Evolutionary conservation across 495 filamentous ascomycete genomes (phyloP).

Genomic region (Cudoniella acicularis): DNA sequence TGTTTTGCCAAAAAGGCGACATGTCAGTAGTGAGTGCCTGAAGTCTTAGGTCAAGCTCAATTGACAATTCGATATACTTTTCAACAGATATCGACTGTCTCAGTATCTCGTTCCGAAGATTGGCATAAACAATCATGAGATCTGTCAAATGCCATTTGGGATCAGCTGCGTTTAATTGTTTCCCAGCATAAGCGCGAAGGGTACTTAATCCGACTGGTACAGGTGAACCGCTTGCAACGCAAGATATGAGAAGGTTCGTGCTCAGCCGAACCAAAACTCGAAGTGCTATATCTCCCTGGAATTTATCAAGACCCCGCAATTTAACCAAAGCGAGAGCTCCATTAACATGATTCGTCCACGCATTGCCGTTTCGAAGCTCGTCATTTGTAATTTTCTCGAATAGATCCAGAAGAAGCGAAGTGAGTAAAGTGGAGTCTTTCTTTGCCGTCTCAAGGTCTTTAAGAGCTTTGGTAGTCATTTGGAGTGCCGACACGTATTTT

Average conservation of each 20-base stretch:
- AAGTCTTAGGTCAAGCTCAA: slow-evolving; percentile 4
- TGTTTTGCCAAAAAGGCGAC: background rate
- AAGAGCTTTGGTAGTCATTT: slow-evolving; percentile 3
- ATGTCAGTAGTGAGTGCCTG: background rate
- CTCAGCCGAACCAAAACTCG: slow-evolving; percentile 22
- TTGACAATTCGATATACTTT: background rate
- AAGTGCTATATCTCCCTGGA: slow-evolving; percentile 30
- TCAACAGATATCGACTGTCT: background rate
- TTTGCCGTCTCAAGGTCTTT: background rate
- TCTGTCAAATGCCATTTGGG: slow-evolving; percentile 10
- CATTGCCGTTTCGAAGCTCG: slow-evolving; percentile 18
- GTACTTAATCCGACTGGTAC: slow-evolving; percentile 21
- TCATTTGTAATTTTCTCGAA: slow-evolving; percentile 47
- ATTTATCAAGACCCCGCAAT: slow-evolving; percentile 50
- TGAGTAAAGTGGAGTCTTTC: slow-evolving; percentile 56
- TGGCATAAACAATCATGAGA: slow-evolving; percentile 22
- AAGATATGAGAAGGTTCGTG: slow-evolving; percentile 25
- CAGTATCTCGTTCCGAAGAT: slow-evolving; percentile 18
- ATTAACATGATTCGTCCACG: slow-evolving; percentile 55
- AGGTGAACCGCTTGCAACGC: slow-evolving; percentile 15
- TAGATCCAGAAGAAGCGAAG: slow-evolving; percentile 55
- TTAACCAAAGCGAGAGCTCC: slow-evolving; percentile 55
- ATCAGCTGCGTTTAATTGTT: background rate
- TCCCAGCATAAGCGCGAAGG: slow-evolving; percentile 16
- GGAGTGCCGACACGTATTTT: slow-evolving; percentile 9